These are phyloP conservation scores for Scleromitrula shiraiana DNA, from an alignment of 2,329 filamentous ascomycete species.

Conservation along the genomic window DNA sequence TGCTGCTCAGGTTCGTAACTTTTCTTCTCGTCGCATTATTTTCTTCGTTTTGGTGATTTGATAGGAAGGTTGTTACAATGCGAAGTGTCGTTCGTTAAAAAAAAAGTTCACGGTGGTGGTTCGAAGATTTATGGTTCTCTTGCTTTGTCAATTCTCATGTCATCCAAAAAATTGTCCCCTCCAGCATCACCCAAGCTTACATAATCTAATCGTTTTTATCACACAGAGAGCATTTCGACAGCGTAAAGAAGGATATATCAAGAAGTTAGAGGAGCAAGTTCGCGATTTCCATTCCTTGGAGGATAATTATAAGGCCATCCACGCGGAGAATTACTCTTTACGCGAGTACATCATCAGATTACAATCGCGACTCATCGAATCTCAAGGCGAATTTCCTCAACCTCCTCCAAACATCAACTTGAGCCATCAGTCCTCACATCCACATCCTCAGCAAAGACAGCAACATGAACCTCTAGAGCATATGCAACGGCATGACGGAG, in stretches of 20 bases:
- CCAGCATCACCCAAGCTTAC: slow-evolving; percentile 23
- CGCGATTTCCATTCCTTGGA: slow-evolving; percentile 71
- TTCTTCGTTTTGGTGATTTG: slow-evolving; percentile 5
- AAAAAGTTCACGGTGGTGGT: slow-evolving; percentile 3
- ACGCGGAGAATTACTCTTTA: slow-evolving; percentile 82
- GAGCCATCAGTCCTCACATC: slow-evolving; percentile 49
- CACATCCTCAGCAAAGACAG: slow-evolving; percentile 28
- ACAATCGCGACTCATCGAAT: slow-evolving; percentile 77
- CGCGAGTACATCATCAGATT: slow-evolving; percentile 89
- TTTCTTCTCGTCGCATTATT: slow-evolving; percentile 3
- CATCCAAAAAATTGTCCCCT: slow-evolving; percentile 23
- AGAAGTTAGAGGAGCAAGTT: slow-evolving; percentile 91
- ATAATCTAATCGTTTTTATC: slow-evolving; percentile 23
- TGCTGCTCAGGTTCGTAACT: slow-evolving; percentile 77
- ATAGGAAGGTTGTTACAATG: slow-evolving; percentile 3
- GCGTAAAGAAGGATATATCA: slow-evolving; percentile 96
- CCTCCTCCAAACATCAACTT: slow-evolving; percentile 76
- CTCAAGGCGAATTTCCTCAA: slow-evolving; percentile 74
- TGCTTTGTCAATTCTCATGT: slow-evolving; percentile 33
- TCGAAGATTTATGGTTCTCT: slow-evolving; percentile 19
- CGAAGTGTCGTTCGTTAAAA: slow-evolving; percentile 19
- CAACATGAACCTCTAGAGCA: slow-evolving; percentile 21
- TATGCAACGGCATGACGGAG: slow-evolving; percentile 18
- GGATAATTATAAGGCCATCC: slow-evolving; percentile 68
- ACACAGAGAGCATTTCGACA: slow-evolving; percentile 87